Evolutionary conservation across 345 rosid genomes (phyloP), one percentile per base, ranked within the genome.

Genomic region (Euphorbia peplus): DNA sequence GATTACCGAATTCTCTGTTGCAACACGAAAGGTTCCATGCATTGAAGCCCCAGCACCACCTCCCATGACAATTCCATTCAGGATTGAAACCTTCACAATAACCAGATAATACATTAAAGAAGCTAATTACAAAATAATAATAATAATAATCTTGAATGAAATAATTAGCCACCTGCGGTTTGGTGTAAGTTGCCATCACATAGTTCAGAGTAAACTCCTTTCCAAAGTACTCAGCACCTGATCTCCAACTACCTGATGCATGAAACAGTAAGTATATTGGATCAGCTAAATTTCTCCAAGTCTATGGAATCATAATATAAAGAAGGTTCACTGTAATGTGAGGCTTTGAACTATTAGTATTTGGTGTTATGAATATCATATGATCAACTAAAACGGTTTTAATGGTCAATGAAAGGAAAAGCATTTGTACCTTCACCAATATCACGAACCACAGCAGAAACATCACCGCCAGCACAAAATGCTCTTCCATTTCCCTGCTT

Each of bases 21-120:
- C 96, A 62, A 87, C 76, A 12, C 91, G 90, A 73, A 92, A 88
- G 74, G 84, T 79, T 68, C 96, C 96, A 68, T 90, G 92, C 8
- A 88, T 19, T 10, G 96, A 87, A 74, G 73, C 81, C 75, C 96
- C 96, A 77, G 82, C 86, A 32, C 96, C 98, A 26, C 90, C 96
- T 72, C 98, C 96, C 95, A 90, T 88, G 76, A 84, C 89, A 64
- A 92, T 87, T 71, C 98, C 98, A 78, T 87, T 76, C 53, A 88
- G 84, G 67, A 92, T 74, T 0, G 97, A 90, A 61, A 92, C 87
- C 92, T 92, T 73, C 62, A 72, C 59, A 56, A 60, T 10, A 52
- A 52, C 57, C 14, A 30, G 21, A 25, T 3, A 24, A 30, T 39
- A 6, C 35, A 42, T 29, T 10, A 22, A 18, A 42, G 19, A 53